phyloP scores from a whole-genome alignment of 2,329 filamentous ascomycete genomes.

The Coniochaeta pulveracea region DNA sequence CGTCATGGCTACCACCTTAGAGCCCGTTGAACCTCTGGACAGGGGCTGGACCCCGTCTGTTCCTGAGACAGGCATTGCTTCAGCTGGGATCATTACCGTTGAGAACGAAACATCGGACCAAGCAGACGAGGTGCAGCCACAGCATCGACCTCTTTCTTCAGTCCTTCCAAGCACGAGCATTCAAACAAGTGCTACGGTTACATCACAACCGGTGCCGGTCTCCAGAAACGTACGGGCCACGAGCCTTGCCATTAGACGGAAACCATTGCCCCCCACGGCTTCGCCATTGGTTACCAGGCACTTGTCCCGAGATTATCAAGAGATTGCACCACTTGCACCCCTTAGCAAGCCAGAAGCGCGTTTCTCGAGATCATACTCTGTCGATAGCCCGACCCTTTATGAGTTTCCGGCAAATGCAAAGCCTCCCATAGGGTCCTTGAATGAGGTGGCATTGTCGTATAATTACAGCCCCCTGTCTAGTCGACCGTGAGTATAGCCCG shows the following conservation, averaged over 20 bases:
- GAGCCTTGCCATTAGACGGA: slow-evolving; percentile 39
- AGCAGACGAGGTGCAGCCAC: slow-evolving; percentile 12
- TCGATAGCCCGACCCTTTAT: slow-evolving; percentile 53
- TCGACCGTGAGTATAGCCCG: slow-evolving; percentile 15
- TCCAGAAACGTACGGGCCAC: slow-evolving; percentile 18
- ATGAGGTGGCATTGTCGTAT: slow-evolving; percentile 10
- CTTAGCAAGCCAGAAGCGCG: slow-evolving; percentile 37
- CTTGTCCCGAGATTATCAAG: slow-evolving; percentile 27
- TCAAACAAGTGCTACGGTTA: too few species aligned
- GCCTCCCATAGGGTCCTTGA: slow-evolving; percentile 6
- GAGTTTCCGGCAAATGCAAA: slow-evolving; percentile 31
- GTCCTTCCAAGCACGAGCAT: neutral
- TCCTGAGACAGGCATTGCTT: slow-evolving; percentile 2
- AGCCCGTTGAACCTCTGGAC: slow-evolving; percentile 4
- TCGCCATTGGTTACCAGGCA: slow-evolving; percentile 38
- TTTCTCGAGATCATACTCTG: slow-evolving; percentile 40
- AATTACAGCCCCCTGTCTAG: slow-evolving; percentile 13
- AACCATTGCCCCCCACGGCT: slow-evolving; percentile 46
- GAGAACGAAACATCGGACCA: slow-evolving; percentile 14
- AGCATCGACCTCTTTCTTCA: neutral
- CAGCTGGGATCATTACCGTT: neutral
- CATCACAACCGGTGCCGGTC: slow-evolving; percentile 13
- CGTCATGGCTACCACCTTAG: too few species aligned
- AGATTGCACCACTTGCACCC: slow-evolving; percentile 22
- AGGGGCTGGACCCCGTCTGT: slow-evolving; percentile 2